Evolutionary conservation across 163 green algal genomes (phyloP).

Genomic region (Scenedesmus sp.): DNA sequence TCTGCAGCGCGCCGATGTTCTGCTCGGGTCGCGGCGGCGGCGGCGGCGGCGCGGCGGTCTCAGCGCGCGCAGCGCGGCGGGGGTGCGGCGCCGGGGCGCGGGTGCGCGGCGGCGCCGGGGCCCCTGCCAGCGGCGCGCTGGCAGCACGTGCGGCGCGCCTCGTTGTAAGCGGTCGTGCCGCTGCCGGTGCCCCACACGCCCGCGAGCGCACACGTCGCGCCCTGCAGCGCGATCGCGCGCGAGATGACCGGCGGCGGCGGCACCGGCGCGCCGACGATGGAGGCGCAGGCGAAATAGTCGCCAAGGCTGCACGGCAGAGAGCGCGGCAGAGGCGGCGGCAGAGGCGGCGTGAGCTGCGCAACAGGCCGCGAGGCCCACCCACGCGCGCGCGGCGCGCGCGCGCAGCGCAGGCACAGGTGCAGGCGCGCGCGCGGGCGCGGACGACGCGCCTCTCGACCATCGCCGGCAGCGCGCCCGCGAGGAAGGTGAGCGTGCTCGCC

Average conservation of each 20-base stretch:
- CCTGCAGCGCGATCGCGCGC: slow-evolving; percentile 59
- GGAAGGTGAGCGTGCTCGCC: slow-evolving; percentile 66
- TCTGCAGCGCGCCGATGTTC: slow-evolving; percentile 55
- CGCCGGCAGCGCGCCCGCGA: slow-evolving; percentile 56
- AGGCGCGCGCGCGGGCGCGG: too few species aligned
- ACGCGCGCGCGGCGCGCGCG: too few species aligned
- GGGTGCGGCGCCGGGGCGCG: too few species aligned
- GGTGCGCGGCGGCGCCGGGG: too few species aligned
- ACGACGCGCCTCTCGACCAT: slow-evolving; percentile 68
- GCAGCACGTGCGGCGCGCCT: too few species aligned
- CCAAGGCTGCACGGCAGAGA: slow-evolving; percentile 70
- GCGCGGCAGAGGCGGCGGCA: too few species aligned
- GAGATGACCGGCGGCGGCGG: slow-evolving; percentile 68
- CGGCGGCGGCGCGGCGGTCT: neutral
- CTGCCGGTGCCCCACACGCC: slow-evolving; percentile 30
- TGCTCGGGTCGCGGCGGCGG: neutral
- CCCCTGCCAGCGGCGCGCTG: too few species aligned
- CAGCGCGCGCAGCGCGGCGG: too few species aligned
- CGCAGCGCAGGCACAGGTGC: too few species aligned
- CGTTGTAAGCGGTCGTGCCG: slow-evolving; percentile 45
- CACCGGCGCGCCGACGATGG: slow-evolving; percentile 60
- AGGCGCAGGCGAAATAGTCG: slow-evolving; percentile 58
- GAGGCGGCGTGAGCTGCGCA: too few species aligned
- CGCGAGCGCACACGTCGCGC: slow-evolving; percentile 33
- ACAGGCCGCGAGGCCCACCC: too few species aligned